Percentiles rank a stretch among this genome's conserved stretches.
Conservation (phyloP, 2,329 filamentous ascomycete species). For the Coniosporium tulheliwenetii region DNA sequence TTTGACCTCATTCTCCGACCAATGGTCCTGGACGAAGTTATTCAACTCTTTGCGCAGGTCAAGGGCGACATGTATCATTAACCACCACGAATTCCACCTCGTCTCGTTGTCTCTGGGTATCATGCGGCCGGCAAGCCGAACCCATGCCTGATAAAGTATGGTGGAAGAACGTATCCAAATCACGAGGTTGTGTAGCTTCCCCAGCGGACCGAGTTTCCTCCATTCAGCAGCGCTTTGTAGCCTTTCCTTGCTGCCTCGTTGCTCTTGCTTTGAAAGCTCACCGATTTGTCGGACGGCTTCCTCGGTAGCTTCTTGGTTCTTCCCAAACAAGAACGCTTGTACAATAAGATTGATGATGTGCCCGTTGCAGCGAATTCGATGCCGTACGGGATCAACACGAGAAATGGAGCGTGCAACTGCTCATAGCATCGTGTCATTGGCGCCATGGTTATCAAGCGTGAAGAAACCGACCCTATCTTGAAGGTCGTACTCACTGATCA, state of each 20-base stretch:
- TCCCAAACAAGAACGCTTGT: conserved; percentile 2
- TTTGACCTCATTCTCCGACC: background rate
- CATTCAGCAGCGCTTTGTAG: background rate
- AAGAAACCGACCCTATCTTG: background rate
- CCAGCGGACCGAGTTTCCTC: background rate
- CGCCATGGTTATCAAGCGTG: background rate
- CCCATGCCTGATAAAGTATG: background rate
- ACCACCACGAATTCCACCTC: background rate
- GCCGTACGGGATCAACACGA: background rate
- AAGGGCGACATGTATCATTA: background rate
- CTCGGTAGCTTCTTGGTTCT: background rate
- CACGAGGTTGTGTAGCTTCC: background rate
- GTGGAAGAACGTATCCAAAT: background rate
- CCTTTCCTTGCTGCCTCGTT: background rate
- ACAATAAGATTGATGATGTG: conserved; percentile 3
- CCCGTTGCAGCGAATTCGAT: conserved; percentile 2
- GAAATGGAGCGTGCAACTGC: background rate
- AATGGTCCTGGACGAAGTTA: background rate
- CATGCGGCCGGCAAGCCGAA: background rate
- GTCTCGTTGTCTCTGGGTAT: background rate
- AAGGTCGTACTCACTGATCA: background rate
- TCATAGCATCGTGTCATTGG: background rate
- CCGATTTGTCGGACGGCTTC: background rate
- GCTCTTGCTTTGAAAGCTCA: background rate
- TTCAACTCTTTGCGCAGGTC: background rate